Base-by-base conservation (phyloP, 148 eudicot species). In the Oxyria digyna region DNA sequence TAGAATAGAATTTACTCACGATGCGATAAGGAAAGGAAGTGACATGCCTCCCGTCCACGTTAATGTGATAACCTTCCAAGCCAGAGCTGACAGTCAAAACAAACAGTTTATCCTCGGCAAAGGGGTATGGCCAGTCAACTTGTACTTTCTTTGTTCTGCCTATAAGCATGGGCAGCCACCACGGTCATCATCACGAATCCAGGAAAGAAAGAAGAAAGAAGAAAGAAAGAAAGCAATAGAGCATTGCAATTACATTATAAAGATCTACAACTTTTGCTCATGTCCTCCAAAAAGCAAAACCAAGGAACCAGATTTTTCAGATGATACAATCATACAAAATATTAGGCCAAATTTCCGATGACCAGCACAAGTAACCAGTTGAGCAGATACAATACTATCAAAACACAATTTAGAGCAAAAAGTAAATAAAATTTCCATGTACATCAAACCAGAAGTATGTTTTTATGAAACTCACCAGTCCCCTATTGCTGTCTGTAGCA, bases 401-500 rank as follows among this genome's bases (percentile, higher is more conserved):
- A 20, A 49, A 4, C 26, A 5, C 63, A 55, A 23, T 52, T 52
- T 21, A 23, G 3, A 9, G 29, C 11, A 6, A 33, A 50, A 50
- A 12, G 33, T 13, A 55, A 3, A 12, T 27, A 55, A 26, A 55
- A 24, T 1, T 24, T 24, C 17, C n/a, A 27, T 12, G 33, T 13
- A 24, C 10, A 26, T 24, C 37, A 55, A 55, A 26, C 32, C 33
- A 24, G 38, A 29, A 26, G 2, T 59, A 59, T 21, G 18, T 4
- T 29, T 59, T 59, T 38, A 59, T n/a, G 15, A 45, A 32, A 63
- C 89, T 78, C 70, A 93, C 96, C 96, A 74, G 96, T 72, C 14
- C 96, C 96, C 98, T 96, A 93, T 68, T 93, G 91, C 86, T 83
- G 87, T 72, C 98, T 80, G 73, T 89, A 89, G 82, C 98, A 90